Base-by-base conservation (phyloP, 208 protist species). In the Spongospora subterranea region DNA sequence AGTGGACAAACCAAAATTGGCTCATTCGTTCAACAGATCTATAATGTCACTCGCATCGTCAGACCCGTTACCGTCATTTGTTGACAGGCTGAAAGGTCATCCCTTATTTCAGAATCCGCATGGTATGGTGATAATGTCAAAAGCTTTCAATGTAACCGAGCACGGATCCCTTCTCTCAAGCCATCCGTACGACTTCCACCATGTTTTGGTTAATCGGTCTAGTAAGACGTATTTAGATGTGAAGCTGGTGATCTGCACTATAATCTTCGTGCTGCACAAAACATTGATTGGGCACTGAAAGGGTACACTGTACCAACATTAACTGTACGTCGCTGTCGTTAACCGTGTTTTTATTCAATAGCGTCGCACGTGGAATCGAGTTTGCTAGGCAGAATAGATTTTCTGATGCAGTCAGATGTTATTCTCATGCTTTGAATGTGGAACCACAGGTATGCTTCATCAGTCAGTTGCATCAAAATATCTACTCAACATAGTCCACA, bases 231-330 rank as follows among this genome's bases (percentile, higher is more conserved):
- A 45, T 20, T 82, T 35, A 82, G 71, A 43, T 82, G 71, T n/a
- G 71, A 82, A 40, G 17, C 71, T 20, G 40, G 17, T 39, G 71
- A 82, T 82, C 6, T 82, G 13, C 71, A 82, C 35, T 82, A 82
- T n/a, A 82, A 82, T 43, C 71, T 82, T 82, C 71, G 71, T 6
- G 71, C 71, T 39, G 71, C 40, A 39, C 71, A 82, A 43, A 82
- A 82, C n/a, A 35, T 45, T 17, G 71, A 6, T 43, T 82, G 71
- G 71, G 71, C 71, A 40, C 40, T 39, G 71, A 82, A 82, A 82
- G 35, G 71, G 71, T 82, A 39, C 71, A 35, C 11, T 82, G 40
- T 24, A 29, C 13, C 24, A 6, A 29, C 50, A 29, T 60, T 29
- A 60, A 6, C 6, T 60, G 6, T 24, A 24, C 50, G 24, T 60